phyloP scores from a whole-genome alignment of 495 filamentous ascomycete species.

The Penicillium lividum region DNA sequence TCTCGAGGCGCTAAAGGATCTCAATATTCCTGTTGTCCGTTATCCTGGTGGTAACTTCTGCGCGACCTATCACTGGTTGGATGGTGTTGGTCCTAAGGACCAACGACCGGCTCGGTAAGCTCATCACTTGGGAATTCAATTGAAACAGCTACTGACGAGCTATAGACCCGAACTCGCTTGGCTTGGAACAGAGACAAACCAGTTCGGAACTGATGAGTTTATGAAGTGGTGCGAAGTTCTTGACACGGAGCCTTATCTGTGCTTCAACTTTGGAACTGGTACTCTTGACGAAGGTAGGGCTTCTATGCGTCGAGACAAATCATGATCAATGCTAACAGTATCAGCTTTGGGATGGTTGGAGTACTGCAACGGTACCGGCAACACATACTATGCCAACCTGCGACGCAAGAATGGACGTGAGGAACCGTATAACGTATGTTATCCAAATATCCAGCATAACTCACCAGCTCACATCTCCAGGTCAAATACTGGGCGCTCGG shows the following conservation, averaged over 20 bases:
- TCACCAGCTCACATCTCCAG: conserved; percentile 18
- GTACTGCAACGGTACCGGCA: conserved; percentile 71
- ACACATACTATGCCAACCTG: conserved; percentile 79
- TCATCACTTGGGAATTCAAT: not conserved
- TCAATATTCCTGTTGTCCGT: conserved; percentile 71
- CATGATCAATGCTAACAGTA: not conserved
- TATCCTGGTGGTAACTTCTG: conserved; percentile 83
- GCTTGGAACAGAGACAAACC: conserved; percentile 71
- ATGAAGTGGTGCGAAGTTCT: conserved; percentile 73
- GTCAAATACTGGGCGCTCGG: conserved; percentile 69
- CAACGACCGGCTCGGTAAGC: conserved; percentile 56
- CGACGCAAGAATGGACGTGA: conserved; percentile 69
- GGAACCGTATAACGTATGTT: conserved; percentile 68
- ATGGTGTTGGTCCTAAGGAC: conserved; percentile 72
- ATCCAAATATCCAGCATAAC: not conserved
- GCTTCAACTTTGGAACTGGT: conserved; percentile 72
- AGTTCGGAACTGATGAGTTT: conserved; percentile 83
- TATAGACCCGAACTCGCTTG: conserved; percentile 70
- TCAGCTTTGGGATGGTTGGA: conserved; percentile 73
- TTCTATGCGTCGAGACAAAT: not conserved
- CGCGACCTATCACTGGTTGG: conserved; percentile 81
- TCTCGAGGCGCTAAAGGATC: conserved; percentile 64
- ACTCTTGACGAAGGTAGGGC: conserved; percentile 67
- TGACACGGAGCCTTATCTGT: conserved; percentile 71
- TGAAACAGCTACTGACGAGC: not conserved